These are phyloP conservation scores for Nitzschia inconspicua DNA, from an alignment of 108 stramenopile genomes.

Conservation along the genomic window DNA sequence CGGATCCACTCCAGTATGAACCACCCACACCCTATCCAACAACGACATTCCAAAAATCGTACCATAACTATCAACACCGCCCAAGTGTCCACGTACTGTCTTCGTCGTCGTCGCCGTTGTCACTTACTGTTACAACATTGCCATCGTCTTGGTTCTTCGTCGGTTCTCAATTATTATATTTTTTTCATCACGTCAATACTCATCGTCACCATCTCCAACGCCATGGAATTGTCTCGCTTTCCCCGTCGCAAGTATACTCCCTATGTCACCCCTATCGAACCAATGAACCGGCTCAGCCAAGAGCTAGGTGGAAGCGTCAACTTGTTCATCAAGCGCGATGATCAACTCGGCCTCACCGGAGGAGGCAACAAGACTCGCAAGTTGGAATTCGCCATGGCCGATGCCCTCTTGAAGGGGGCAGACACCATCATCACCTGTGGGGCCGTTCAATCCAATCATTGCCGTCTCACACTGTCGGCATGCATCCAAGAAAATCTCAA, in stretches of 20 bases:
- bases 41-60: no score
- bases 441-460: conserved; percentile 41
- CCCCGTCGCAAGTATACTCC: conserved; percentile 16
- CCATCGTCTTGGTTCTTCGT: no score
- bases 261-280: conserved; percentile 21
- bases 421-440: conserved; percentile 34
- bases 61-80: no score
- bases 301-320: conserved; percentile 20
- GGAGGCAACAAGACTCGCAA: conserved; percentile 43
- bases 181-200: no score
- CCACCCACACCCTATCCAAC: no score
- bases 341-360: conserved; percentile 20
- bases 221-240: conserved; percentile 20
- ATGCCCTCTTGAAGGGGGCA: conserved; percentile 27
- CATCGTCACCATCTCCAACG: no score
- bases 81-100: no score
- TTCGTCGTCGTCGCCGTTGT: no score
- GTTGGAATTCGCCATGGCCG: conserved; percentile 31
- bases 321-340: conserved; percentile 34
- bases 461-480: conserved; percentile 28
- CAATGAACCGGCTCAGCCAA: conserved; percentile 14
- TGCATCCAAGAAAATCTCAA: conserved; percentile 27
- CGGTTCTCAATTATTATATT: no score
- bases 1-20: no score
- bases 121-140: no score